Conservation (phyloP, 495 filamentous ascomycete genomes). For the Aspergillus nanangensis region DNA sequence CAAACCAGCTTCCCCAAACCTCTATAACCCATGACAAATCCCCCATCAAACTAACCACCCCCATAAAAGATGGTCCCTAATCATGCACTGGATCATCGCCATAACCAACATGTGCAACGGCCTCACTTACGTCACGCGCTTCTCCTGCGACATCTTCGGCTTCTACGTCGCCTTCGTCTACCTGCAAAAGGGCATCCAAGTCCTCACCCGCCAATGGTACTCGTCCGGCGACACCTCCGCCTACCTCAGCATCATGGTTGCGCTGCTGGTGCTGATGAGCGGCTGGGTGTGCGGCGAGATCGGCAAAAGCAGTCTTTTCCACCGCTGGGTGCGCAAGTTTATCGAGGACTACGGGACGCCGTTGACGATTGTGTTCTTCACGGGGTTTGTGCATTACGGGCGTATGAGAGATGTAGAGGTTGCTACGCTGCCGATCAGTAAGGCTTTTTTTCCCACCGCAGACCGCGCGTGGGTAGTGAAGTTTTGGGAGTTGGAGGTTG, state of each 20-base stretch:
- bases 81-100: conserved; percentile 77
- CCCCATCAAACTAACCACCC: not conserved
- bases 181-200: conserved; percentile 78
- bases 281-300: conserved; percentile 69
- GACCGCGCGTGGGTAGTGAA: conserved; percentile 78
- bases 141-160: conserved; percentile 83
- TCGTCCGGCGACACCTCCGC: conserved; percentile 53
- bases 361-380: conserved; percentile 81
- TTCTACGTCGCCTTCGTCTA: conserved; percentile 89
- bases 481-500: conserved; percentile 79
- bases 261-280: conserved; percentile 66
- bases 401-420: conserved; percentile 65
- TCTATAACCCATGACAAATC: no score
- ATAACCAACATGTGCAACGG: conserved; percentile 78
- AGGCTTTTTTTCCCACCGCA: conserved; percentile 76
- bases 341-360: conserved; percentile 82
- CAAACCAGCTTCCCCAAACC: no score
- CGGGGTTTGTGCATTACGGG: conserved; percentile 81
- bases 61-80: conserved; percentile 60
- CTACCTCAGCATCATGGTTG: conserved; percentile 70
- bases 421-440: conserved; percentile 62
- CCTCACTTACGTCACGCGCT: conserved; percentile 75
- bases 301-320: conserved; percentile 65
- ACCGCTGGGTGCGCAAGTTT: conserved; percentile 67
- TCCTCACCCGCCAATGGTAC: conserved; percentile 61